These are phyloP conservation scores for Pisolithus marmoratus DNA, from an alignment of 768 basidiomycete species.

Conservation along the genomic window DNA sequence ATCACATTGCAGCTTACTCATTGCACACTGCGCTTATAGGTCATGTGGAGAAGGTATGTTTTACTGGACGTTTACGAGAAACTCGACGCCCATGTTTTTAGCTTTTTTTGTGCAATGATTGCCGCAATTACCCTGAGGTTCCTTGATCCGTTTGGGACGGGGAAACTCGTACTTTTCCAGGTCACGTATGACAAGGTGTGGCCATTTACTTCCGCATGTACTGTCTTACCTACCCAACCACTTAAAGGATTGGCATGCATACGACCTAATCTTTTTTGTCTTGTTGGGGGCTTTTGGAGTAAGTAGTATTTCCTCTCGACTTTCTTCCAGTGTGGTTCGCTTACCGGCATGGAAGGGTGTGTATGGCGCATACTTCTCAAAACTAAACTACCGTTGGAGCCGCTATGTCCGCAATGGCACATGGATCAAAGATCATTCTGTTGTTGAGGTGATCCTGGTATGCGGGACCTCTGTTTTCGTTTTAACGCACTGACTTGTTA, in stretches of 20 bases:
- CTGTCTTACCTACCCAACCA: slow-evolving; percentile 2
- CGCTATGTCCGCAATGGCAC: slow-evolving; percentile 75
- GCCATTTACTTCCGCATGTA: not conserved
- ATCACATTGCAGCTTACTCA: not conserved
- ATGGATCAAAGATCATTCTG: slow-evolving; percentile 74
- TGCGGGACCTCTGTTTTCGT: slow-evolving; percentile 16
- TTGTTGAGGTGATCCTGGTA: slow-evolving; percentile 80
- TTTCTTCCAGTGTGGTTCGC: slow-evolving; percentile 2
- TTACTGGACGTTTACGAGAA: not conserved
- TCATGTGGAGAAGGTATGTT: slow-evolving; percentile 88
- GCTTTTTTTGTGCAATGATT: slow-evolving; percentile 98
- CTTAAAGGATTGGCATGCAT: slow-evolving; percentile 86
- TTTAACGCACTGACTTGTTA: slow-evolving; percentile 7
- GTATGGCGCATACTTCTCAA: slow-evolving; percentile 92
- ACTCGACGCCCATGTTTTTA: slow-evolving; percentile 27
- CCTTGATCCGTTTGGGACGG: slow-evolving; percentile 93
- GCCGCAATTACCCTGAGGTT: slow-evolving; percentile 92
- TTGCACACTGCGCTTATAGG: slow-evolving; percentile 31
- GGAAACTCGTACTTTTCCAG: slow-evolving; percentile 89
- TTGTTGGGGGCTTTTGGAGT: slow-evolving; percentile 88
- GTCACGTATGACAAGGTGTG: slow-evolving; percentile 80
- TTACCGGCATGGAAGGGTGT: slow-evolving; percentile 53
- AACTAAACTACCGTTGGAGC: slow-evolving; percentile 86
- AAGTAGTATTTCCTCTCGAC: slow-evolving; percentile 16
- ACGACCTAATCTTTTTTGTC: slow-evolving; percentile 81